phyloP scores from a whole-genome alignment of 257 asterid species.

The Paulownia fortunei region DNA sequence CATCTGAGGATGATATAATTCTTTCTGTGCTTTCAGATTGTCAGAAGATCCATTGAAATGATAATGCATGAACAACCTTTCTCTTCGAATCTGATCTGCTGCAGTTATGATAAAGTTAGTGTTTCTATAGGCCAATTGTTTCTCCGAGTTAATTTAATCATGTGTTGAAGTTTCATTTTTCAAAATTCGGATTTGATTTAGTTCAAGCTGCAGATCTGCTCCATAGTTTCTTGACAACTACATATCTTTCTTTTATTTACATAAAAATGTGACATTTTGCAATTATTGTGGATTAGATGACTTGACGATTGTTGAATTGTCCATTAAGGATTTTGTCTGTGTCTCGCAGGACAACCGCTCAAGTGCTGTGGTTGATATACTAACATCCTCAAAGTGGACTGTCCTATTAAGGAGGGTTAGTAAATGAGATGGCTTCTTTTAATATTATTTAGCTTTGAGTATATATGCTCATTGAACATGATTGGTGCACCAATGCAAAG shows the following conservation, averaged over 20 bases:
- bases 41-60: slow-evolving; percentile 69
- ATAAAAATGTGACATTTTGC: neutral
- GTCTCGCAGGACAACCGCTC: slow-evolving; percentile 48
- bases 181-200: neutral
- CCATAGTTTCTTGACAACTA: neutral
- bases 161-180: slow-evolving; percentile 1
- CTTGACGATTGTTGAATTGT: slow-evolving; percentile 13
- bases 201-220: slow-evolving; percentile 16
- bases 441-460: neutral
- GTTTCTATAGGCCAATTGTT: neutral
- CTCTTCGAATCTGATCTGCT: slow-evolving; percentile 64
- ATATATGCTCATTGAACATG: slow-evolving; percentile 10
- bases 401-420: slow-evolving; percentile 71
- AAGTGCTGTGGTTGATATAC: slow-evolving; percentile 56
- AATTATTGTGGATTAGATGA: neutral
- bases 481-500: slow-evolving; percentile 30
- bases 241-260: neutral
- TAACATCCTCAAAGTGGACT: slow-evolving; percentile 70
- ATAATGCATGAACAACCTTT: slow-evolving; percentile 43
- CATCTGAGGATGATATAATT: neutral
- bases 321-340: slow-evolving; percentile 17
- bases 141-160: neutral
- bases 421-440: slow-evolving; percentile 20
- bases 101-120: slow-evolving; percentile 63
- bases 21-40: slow-evolving; percentile 55